These are phyloP conservation scores for Colletotrichum somersetense DNA, from an alignment of 2,329 filamentous ascomycete species.

Conservation along the genomic window DNA sequence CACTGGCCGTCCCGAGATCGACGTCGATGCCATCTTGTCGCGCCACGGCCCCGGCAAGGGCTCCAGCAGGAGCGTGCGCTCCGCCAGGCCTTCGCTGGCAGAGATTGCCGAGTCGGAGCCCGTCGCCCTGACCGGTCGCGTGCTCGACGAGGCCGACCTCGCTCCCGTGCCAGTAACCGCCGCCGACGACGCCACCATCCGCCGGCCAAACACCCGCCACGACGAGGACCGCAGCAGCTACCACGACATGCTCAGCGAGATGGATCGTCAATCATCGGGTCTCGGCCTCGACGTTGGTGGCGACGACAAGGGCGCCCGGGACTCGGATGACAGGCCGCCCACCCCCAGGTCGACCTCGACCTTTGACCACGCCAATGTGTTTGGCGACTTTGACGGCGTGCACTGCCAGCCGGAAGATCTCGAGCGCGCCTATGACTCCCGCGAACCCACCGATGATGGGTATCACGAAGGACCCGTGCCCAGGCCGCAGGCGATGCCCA, in stretches of 20 bases:
- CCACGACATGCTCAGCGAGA: conserved; percentile 52
- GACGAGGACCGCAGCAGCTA: conserved; percentile 32
- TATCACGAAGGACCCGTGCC: conserved; percentile 11
- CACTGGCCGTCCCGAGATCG: conserved; percentile 55
- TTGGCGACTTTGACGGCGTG: conserved; percentile 85
- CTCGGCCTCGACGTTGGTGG: conserved; percentile 36
- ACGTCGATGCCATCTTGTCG: conserved; percentile 58
- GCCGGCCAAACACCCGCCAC: conserved; percentile 44
- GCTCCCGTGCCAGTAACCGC: conserved; percentile 48
- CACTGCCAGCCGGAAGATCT: conserved; percentile 73
- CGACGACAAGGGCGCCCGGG: conserved; percentile 24
- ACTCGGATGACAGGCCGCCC: conserved; percentile 46
- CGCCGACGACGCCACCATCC: conserved; percentile 54
- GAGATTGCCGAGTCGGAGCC: conserved; percentile 71
- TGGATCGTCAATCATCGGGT: conserved; percentile 43
- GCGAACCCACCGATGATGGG: conserved; percentile 23
- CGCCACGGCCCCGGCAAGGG: conserved; percentile 68
- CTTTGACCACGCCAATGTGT: conserved; percentile 70
- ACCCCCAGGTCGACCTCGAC: conserved; percentile 50
- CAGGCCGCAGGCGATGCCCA: conserved; percentile 41
- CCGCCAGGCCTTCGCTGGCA: conserved; percentile 64
- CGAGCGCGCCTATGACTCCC: conserved; percentile 42
- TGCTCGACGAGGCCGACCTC: conserved; percentile 67
- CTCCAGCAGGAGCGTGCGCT: conserved; percentile 64
- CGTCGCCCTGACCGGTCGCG: conserved; percentile 62